Conservation (phyloP, 2,329 filamentous ascomycete species). For the Aspergillus fijiensis region DNA sequence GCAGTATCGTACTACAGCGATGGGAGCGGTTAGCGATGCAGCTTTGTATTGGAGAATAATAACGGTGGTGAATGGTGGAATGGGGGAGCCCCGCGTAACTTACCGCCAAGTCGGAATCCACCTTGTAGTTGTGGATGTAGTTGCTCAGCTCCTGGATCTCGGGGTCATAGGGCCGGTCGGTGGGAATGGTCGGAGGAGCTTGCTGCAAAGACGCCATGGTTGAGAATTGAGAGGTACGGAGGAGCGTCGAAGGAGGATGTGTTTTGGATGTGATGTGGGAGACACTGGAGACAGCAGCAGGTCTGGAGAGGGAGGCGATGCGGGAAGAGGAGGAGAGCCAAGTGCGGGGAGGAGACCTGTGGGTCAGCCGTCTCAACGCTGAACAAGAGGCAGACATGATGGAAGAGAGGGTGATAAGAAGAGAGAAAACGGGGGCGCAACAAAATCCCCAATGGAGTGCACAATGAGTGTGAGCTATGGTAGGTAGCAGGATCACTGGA, state of each 20-base stretch:
- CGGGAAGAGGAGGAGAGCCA: slow-evolving; percentile 44
- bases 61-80: background rate
- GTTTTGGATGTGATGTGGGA: slow-evolving; percentile 16
- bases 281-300: slow-evolving; percentile 30
- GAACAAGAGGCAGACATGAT: slow-evolving; percentile 43
- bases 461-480: background rate
- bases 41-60: background rate
- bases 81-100: slow-evolving; percentile 51
- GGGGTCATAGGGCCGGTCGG: slow-evolving; percentile 69
- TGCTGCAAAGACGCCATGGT: slow-evolving; percentile 45
- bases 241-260: slow-evolving; percentile 19
- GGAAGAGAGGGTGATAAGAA: slow-evolving; percentile 3
- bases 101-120: slow-evolving; percentile 84
- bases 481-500: background rate
- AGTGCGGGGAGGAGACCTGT: slow-evolving; percentile 39
- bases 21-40: background rate
- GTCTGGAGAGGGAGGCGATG: slow-evolving; percentile 43
- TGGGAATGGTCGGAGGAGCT: slow-evolving; percentile 36
- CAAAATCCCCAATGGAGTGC: background rate
- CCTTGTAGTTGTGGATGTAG: slow-evolving; percentile 89
- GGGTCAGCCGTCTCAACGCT: slow-evolving; percentile 44
- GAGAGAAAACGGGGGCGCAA: background rate
- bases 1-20: slow-evolving; percentile 74
- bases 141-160: slow-evolving; percentile 93
- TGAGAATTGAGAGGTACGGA: slow-evolving; percentile 39